Percentiles rank a stretch among this genome's conserved stretches.
Evolutionary conservation across 176 grass and related monocot genomes (phyloP).

Genomic region (Stipa capillata): DNA sequence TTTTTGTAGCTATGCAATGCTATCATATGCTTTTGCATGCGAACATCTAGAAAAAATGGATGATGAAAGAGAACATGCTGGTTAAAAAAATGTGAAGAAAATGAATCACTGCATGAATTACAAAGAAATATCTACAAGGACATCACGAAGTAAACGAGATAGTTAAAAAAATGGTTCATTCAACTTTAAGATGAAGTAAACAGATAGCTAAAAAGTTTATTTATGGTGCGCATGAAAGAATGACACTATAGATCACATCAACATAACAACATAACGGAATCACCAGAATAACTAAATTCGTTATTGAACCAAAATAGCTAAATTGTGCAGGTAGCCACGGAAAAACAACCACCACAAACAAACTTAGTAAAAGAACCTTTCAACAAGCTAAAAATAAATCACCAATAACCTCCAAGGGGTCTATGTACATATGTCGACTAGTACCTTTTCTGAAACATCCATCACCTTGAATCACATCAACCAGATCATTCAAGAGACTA

Average conservation of each 20-base stretch:
- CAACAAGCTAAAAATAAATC: background rate
- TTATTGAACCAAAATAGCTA: background rate
- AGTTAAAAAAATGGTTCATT: background rate
- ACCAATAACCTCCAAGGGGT: background rate
- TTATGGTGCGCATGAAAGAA: background rate
- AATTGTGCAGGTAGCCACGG: background rate
- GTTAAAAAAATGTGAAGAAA: background rate
- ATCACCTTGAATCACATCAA: constrained; percentile 18
- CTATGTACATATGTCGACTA: background rate
- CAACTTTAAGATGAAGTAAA: background rate
- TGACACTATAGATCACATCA: no score
- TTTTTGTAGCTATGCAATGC: background rate
- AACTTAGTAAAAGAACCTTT: background rate
- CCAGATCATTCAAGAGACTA: background rate
- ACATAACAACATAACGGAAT: background rate
- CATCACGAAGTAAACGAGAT: background rate
- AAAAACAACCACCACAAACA: background rate
- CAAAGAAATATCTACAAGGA: background rate
- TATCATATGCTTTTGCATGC: constrained; percentile 12
- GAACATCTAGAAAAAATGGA: background rate
- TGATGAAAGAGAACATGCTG: background rate
- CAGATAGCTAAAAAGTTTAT: background rate
- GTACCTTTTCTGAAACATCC: constrained; percentile 7
- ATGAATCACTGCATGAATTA: no score
- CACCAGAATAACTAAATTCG: background rate